Evolutionary conservation across 345 rosid genomes (phyloP), one percentile per base, ranked within the genome.

Genomic region (Citrus inodora): DNA sequence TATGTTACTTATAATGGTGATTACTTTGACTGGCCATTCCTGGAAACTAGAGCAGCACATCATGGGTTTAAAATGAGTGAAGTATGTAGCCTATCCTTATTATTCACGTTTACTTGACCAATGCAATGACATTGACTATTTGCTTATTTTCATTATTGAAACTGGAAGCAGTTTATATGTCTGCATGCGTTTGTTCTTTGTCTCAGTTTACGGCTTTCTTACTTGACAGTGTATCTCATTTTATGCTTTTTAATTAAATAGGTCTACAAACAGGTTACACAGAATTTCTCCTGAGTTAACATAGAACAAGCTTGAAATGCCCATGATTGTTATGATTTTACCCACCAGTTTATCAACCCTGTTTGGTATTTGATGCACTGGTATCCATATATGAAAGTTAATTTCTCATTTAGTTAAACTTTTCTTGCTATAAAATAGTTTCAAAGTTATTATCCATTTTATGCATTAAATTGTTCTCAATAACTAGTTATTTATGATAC

Each of bases 1-100:
- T 95, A 91, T 88, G 99, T 95, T 65, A 93, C 99, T 25, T 95
- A 95, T 80, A 95, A 93, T 19, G 99, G 99, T 65, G 99, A 95
- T 83, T 93, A 75, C 78, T 95, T 95, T 80, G 99, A 95, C 81
- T 95, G 99, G 99, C 99, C 99, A 61, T 95, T 95, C 87, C 68
- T 95, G 83, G 99, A 95, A 87, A 89, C 79, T 66, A 91, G 99
- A 88, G 98, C 99, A 81, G 87, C 97, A n/a, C 81, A 88, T 88
- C 97, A 95, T 80, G 97, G 92, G 71, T 63, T 92, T 70, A 90
- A 86, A 82, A 92, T 95, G 99, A 88, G 88, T 82, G 88, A 91
- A 85, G 98, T 95, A 90, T 55, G 92, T 81, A 67, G 17, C 71
- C 48, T 53, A 9, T 76, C 77, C 56, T 28, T 71, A 6, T 79